Base-by-base conservation (phyloP, 2,329 filamentous ascomycete genomes). In the Botryosphaeria dothidea region DNA sequence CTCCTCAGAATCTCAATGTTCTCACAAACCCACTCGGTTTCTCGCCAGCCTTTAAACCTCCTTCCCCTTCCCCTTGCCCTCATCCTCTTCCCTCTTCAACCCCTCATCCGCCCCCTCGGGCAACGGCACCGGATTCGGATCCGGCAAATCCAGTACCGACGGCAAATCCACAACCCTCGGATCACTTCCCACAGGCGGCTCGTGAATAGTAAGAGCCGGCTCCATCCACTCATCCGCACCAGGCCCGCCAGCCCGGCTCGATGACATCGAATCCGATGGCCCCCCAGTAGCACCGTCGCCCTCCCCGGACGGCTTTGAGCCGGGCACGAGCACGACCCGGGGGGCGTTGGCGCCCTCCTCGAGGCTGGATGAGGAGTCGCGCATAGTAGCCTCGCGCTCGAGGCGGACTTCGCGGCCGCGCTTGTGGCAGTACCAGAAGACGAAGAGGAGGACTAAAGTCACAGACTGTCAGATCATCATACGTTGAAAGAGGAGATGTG, bases 401-500 rank as follows among this genome's bases (percentile, higher is more conserved):
- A 98, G 85, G 58, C 95, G 87, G 6, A 88, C 89, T 80, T 99
- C 94, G 49, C 88, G 88, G 43, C 95, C 95, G 62, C 95, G 91
- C 82, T 98, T 98, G 79, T 98, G 90, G 80, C 93, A 98, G 80
- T 98, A 99, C 93, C 94, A 99, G 71, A 98, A 89, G 49, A 96
- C 92, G 74, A 97, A 95, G 65, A 99, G 85, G 17, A 98, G 84
- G 63, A 98, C 92, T 78, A 60, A 0, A 21, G 1, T 61, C 48
- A 34, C 3, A 48, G 0, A 6, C 7, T 34, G 31, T 34, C 31
- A 34, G 31, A 11, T 8, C 31, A 34, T 1, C 31, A 34, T 34
- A 19, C 23, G 19, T 6, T 8, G 34, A 27, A 19, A 27, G 3
- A 29, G 13, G n/a, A 23, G 64, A 5, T 38, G 34, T 2, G 31